These are phyloP conservation scores for Coprinellus aureogranulatus DNA, from an alignment of 768 basidiomycete genomes.

Conservation along the genomic window DNA sequence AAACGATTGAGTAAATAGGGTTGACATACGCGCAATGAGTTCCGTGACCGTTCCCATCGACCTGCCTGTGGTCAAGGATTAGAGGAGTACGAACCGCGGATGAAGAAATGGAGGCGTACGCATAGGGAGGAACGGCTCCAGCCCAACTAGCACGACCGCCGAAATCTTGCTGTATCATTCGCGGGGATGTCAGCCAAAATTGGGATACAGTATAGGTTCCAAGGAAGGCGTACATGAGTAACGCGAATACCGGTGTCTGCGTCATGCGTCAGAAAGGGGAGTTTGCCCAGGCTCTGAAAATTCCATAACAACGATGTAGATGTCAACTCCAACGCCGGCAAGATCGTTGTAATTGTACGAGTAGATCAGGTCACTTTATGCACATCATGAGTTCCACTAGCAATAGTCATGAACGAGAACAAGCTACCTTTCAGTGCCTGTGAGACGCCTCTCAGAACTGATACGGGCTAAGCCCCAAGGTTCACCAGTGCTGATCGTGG, in stretches of 20 bases:
- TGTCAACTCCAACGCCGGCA: slow-evolving; percentile 35
- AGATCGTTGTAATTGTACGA: slow-evolving; percentile 21
- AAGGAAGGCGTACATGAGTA: background rate
- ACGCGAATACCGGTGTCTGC: background rate
- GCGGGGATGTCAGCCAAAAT: background rate
- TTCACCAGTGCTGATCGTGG: too few species aligned
- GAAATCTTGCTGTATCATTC: slow-evolving; percentile 26
- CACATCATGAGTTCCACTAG: background rate
- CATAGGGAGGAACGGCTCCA: too few species aligned
- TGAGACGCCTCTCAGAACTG: too few species aligned
- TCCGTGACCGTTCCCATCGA: slow-evolving; percentile 41
- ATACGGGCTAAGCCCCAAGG: too few species aligned
- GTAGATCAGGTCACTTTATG: slow-evolving; percentile 17
- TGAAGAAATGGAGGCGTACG: too few species aligned
- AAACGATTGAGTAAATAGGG: too few species aligned
- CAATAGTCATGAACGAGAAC: too few species aligned
- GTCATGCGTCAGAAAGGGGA: background rate
- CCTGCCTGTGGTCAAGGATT: slow-evolving; percentile 7
- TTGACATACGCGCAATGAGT: slow-evolving; percentile 33
- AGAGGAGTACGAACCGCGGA: background rate
- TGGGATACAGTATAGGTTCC: too few species aligned
- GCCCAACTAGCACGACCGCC: slow-evolving; percentile 40
- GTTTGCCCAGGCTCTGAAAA: background rate
- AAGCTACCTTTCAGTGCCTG: too few species aligned
- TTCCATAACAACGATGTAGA: slow-evolving; percentile 36